phyloP scores from a whole-genome alignment of 148 eudicot genomes.

The Silene latifolia region DNA sequence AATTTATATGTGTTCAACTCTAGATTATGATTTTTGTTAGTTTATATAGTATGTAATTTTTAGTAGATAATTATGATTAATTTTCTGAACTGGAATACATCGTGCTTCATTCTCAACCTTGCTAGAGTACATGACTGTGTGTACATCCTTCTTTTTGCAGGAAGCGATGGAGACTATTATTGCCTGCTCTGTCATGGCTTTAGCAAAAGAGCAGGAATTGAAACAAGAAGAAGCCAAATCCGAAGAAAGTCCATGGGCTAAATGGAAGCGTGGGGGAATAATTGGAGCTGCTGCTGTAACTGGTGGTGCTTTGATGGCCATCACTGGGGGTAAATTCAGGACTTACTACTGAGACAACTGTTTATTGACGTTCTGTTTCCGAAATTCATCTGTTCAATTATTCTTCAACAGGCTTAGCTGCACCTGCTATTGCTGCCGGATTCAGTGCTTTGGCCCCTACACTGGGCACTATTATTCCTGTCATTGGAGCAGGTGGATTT shows the following conservation, averaged over 20 bases:
- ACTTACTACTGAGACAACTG: neutral
- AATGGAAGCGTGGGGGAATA: constrained; percentile 95
- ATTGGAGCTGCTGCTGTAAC: constrained; percentile 97
- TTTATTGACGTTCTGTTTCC: constrained; percentile 1
- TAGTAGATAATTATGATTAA: neutral
- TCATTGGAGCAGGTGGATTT: constrained; percentile 93
- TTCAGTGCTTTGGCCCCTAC: constrained; percentile 96
- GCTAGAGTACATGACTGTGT: neutral
- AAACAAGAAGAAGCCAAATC: constrained; percentile 47
- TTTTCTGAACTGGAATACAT: neutral
- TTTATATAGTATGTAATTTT: neutral
- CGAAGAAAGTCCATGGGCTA: constrained; percentile 59
- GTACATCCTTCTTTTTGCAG: constrained; percentile 32
- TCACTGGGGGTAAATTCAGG: constrained; percentile 73
- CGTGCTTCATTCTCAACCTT: neutral
- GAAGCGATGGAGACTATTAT: constrained; percentile 88
- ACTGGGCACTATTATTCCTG: constrained; percentile 81
- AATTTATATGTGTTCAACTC: neutral
- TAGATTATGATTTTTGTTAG: neutral
- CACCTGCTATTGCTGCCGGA: constrained; percentile 99
- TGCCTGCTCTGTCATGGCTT: constrained; percentile 96
- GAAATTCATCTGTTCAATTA: constrained; percentile 7
- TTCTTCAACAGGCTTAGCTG: constrained; percentile 79
- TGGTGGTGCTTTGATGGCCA: constrained; percentile 92
- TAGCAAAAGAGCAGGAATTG: constrained; percentile 55